Conservation (phyloP, 2,329 filamentous ascomycete genomes). For the Colletotrichum salicis region DNA sequence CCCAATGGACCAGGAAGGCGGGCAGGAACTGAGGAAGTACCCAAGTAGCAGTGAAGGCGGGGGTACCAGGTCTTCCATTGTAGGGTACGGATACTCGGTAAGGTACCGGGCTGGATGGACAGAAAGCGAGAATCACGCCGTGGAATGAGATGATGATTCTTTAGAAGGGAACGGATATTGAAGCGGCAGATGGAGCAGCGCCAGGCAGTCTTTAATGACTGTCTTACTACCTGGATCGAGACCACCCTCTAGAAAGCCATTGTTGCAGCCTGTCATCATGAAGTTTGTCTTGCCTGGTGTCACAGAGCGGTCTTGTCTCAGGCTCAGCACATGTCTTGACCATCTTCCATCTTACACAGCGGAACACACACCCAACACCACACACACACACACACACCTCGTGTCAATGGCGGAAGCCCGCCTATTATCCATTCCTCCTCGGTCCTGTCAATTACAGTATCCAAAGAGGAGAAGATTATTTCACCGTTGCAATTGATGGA, state of each 20-base stretch:
- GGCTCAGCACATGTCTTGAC: neutral
- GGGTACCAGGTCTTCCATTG: neutral
- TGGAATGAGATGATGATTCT: neutral
- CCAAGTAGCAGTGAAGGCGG: neutral
- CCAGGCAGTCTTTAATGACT: neutral
- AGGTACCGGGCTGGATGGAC: neutral
- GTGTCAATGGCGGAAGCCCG: neutral
- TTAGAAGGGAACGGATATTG: neutral
- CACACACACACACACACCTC: neutral
- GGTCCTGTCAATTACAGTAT: neutral
- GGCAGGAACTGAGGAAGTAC: neutral
- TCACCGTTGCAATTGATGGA: neutral
- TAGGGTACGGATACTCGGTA: neutral
- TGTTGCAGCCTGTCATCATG: neutral
- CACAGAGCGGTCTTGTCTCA: neutral
- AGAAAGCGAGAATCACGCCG: slow-evolving; percentile 19
- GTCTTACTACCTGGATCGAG: neutral
- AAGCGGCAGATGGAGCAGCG: neutral
- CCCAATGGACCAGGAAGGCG: slow-evolving; percentile 3
- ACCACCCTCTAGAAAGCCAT: neutral
- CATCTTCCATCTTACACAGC: neutral
- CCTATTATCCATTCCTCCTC: neutral
- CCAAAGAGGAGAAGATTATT: too few relatives aligned
- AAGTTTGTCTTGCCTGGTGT: neutral
- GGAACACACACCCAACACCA: neutral